Evolutionary conservation across 768 basidiomycete species (phyloP), one percentile per base, ranked within the genome.

Genomic region (Holtermanniella nyarrowii): DNA sequence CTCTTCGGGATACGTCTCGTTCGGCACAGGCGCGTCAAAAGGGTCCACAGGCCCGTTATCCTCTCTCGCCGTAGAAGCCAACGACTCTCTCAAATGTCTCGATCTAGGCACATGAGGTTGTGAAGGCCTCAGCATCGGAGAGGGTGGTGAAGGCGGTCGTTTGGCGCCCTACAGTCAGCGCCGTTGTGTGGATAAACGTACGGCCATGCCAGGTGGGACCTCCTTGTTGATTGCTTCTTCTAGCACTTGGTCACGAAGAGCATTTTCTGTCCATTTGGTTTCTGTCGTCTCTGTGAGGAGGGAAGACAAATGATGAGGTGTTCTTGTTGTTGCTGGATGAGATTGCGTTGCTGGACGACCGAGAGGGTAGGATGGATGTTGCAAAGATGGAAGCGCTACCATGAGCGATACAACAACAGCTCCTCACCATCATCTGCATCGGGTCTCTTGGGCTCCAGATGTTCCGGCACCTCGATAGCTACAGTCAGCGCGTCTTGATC

Each of bases 151-250:
- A 18, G 63, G 63, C 4, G 65, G 63, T 53, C 65, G 22, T 57
- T 67, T 67, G 10, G 62, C 65, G n/a, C 65, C 65, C 64, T 65
- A 46, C 14, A 49, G n/a, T 11, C n/a, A 11, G 37, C 22, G 12
- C 43, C 21, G 22, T 44, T 12, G 12, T 44, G 20, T 7, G 16
- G 14, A 40, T n/a, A 10, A 3, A 66, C 64, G 57, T 42, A 66
- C 65, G 24, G 65, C 65, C 65, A 67, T 67, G 4, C 65, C 65
- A 20, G 65, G 65, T 4, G 65, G 65, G 5, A 67, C 51, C 48
- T 67, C 65, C 47, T 59, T 59, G 41, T 45, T 53, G 49, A 42
- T 45, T 41, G 60, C 54, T 5, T n/a, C 27, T 50, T 63, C 65
- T 20, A 64, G 43, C 2, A 61, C 53, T 16, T 55, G 53, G 16